phyloP scores from a whole-genome alignment of 2,329 filamentous ascomycete genomes.

The Graphiopsis chlorocephala region DNA sequence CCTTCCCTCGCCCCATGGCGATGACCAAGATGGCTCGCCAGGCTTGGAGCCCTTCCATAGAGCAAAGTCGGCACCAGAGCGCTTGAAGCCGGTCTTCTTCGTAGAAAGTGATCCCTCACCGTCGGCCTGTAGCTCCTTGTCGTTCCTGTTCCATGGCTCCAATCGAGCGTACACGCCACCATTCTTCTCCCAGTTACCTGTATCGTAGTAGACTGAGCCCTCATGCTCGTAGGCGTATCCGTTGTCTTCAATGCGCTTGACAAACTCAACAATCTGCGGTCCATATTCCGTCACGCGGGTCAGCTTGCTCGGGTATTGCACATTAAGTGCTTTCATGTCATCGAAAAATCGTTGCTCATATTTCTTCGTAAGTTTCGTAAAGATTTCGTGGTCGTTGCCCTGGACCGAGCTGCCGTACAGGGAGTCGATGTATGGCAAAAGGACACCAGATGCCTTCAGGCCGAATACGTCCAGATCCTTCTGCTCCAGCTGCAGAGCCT shows the following conservation, averaged over 20 bases:
- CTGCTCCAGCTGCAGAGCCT: constrained; percentile 43
- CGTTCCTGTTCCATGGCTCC: constrained; percentile 79
- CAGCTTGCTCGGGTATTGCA: constrained; percentile 74
- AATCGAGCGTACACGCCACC: constrained; percentile 84
- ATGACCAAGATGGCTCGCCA: constrained; percentile 87
- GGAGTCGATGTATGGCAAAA: constrained; percentile 78
- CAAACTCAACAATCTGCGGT: constrained; percentile 79
- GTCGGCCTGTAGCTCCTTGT: constrained; percentile 80
- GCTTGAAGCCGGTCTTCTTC: constrained; percentile 59
- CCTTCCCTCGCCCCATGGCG: constrained; percentile 80
- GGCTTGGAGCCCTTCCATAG: constrained; percentile 91
- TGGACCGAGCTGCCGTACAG: constrained; percentile 56
- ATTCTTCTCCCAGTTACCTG: constrained; percentile 75
- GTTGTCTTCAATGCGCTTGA: constrained; percentile 77
- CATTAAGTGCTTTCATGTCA: constrained; percentile 84
- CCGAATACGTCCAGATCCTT: constrained; percentile 49
- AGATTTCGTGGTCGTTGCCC: constrained; percentile 68
- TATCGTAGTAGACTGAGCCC: constrained; percentile 91
- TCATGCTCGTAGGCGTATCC: constrained; percentile 70
- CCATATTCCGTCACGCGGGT: constrained; percentile 93
- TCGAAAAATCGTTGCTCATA: constrained; percentile 86
- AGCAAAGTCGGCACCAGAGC: constrained; percentile 78
- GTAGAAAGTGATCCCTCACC: constrained; percentile 78
- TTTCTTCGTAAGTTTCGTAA: constrained; percentile 78
- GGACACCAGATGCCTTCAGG: constrained; percentile 61